phyloP scores from a whole-genome alignment of 495 filamentous ascomycete genomes.

The Aspergillus steynii region DNA sequence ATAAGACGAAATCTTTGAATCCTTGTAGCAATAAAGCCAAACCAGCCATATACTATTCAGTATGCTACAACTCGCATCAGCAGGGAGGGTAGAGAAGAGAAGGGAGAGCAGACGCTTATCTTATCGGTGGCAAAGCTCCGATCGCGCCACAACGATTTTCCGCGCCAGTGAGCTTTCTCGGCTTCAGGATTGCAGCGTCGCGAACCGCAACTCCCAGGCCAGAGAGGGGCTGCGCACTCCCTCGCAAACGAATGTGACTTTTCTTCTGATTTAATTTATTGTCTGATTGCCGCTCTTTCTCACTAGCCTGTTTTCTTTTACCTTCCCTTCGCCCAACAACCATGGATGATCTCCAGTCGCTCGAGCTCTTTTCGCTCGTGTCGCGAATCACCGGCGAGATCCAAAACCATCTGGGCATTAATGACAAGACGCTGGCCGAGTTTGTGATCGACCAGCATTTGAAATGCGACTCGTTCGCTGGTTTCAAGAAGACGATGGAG shows the following conservation, averaged over 20 bases:
- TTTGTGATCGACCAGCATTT: constrained; percentile 90
- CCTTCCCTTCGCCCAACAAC: constrained; percentile 33
- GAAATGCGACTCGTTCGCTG: constrained; percentile 64
- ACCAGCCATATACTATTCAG: no score
- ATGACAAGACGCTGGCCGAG: constrained; percentile 91
- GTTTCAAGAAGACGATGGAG: constrained; percentile 71
- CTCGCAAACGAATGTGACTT: background rate
- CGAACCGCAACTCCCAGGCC: constrained; percentile 10
- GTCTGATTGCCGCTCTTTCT: background rate
- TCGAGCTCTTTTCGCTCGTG: constrained; percentile 91
- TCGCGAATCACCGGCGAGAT: constrained; percentile 93
- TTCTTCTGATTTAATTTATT: background rate
- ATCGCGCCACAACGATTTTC: constrained; percentile 44
- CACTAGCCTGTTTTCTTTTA: constrained; percentile 5
- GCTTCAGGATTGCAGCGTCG: constrained; percentile 6
- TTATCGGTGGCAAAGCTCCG: constrained; percentile 43
- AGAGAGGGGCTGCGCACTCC: constrained; percentile 7
- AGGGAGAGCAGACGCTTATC: constrained; percentile 25
- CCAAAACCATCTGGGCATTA: constrained; percentile 89
- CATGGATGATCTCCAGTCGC: constrained; percentile 89
- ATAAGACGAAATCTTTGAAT: no score
- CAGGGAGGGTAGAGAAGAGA: no score
- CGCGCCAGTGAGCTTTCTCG: constrained; percentile 31
- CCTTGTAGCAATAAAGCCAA: no score
- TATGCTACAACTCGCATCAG: no score